These are phyloP conservation scores for Salvia hispanica DNA, from an alignment of 257 asterid genomes.

Conservation along the genomic window DNA sequence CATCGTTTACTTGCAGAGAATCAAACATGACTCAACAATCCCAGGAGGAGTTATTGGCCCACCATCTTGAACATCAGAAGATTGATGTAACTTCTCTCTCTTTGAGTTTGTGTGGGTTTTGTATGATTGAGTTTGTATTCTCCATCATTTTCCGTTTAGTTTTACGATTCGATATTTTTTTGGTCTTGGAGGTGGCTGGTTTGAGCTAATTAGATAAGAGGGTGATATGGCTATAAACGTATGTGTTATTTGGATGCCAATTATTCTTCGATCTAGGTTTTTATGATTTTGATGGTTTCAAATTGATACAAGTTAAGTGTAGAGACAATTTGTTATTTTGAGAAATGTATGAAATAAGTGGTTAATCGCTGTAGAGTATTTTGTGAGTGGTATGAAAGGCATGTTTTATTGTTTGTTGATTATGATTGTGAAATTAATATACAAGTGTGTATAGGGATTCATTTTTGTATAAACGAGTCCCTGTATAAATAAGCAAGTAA, in stretches of 20 bases:
- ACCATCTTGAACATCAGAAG: constrained; percentile 56
- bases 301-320: background rate
- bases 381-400: background rate
- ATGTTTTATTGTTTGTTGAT: background rate
- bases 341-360: background rate
- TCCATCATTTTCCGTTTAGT: background rate
- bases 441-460: background rate
- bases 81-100: constrained; percentile 38
- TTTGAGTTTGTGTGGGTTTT: constrained; percentile 7
- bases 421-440: background rate
- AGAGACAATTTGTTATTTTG: background rate
- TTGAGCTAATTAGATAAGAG: background rate
- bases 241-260: background rate
- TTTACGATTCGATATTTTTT: background rate
- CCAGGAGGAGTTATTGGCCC: constrained; percentile 56
- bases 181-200: background rate
- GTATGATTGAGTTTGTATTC: constrained; percentile 8
- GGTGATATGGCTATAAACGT: background rate
- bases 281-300: constrained; percentile 1
- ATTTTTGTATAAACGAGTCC: background rate
- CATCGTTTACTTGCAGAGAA: constrained; percentile 18
- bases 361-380: background rate
- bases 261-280: constrained; percentile 18
- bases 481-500: background rate
- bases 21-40: constrained; percentile 55